Conservation (phyloP, 139 green algal species). For the Pseudopediastrum boryanum region DNA sequence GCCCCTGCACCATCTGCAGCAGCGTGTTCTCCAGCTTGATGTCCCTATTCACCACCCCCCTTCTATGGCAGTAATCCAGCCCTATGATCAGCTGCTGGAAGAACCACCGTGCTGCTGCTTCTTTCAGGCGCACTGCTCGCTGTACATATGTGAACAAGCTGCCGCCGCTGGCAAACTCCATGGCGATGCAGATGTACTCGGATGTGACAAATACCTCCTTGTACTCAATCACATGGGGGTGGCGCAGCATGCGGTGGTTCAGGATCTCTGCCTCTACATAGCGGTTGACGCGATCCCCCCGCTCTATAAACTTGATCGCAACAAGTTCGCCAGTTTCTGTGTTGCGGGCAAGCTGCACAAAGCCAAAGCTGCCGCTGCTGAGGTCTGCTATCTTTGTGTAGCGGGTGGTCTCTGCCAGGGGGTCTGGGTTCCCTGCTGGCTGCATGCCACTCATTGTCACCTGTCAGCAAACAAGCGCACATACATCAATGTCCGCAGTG, state of each 20-base stretch:
- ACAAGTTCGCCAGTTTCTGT: conserved; percentile 59
- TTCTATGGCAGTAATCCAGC: conserved; percentile 94
- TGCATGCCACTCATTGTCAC: conserved; percentile 24
- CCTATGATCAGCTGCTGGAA: conserved; percentile 97
- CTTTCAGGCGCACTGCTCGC: conserved; percentile 84
- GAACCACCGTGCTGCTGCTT: conserved; percentile 97
- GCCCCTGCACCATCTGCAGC: conserved; percentile 73
- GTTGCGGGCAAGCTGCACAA: conserved; percentile 59
- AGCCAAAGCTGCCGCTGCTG: conserved; percentile 58
- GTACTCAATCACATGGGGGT: conserved; percentile 97
- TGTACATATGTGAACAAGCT: conserved; percentile 81
- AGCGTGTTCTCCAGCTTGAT: conserved; percentile 99
- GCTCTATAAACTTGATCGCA: conserved; percentile 77
- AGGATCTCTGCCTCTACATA: conserved; percentile 97
- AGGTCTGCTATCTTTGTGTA: conserved; percentile 53
- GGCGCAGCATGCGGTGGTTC: conserved; percentile 90
- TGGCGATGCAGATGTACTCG: conserved; percentile 67
- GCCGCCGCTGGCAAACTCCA: conserved; percentile 54
- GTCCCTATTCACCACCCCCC: conserved; percentile 87
- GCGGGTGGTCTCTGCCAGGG: conserved; percentile 39
- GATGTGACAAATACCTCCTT: conserved; percentile 87
- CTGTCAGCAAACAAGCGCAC: background rate
- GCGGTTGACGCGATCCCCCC: conserved; percentile 48
- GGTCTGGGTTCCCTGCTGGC: conserved; percentile 41
- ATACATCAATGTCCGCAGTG: no score